Evolutionary conservation across 176 grass and related monocot genomes (phyloP), one percentile per base, ranked within the genome.

Genomic region (Oryza meyeriana): DNA sequence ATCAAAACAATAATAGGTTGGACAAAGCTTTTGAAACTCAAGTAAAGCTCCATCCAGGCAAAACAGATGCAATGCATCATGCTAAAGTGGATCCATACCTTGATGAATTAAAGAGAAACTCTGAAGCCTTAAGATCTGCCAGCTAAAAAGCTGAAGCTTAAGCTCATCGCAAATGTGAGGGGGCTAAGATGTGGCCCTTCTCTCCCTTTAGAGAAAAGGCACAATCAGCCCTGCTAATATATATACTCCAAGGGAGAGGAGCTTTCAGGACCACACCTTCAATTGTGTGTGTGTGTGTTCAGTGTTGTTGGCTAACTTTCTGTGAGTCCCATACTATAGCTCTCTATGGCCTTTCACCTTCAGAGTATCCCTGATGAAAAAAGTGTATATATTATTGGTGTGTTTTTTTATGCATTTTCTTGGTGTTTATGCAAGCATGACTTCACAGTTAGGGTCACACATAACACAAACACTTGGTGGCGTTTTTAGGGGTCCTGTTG

Each of bases 201-300:
- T 59, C 24, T 58, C 34, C 33, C 61, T 85, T 77, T 66, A 33
- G 42, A 77, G 58, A 65, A 71, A 85, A 71, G 77, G 77, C 32
- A 14, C 32, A 76, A 76, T 42, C 77, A 80, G 55, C 64, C 71
- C 50, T 50, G 40, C 25, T 35, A 76, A 71, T 76, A 70, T 55
- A 74, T 64, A 72, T 76, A 45, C 57, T 81, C 34, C 66, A 78
- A 70, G 22, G 12, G 42, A 61, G 66, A 72, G 65, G 83, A 81
- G 88, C 78, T 89, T 85, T 89, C 83, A 82, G 78, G 88, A 89
- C 88, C 83, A 89, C 88, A 66, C 16, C 48, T 81, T 76, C 33
- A 66, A 45, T 50, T 76, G 11, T 87, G 25, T 40, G 34, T 72
- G 6, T 70, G 69, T 67, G 34, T 69, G 64, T 70, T 73, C 57